A percentile compares a stretch with the other conserved stretches of the same genome.
phyloP scores from a whole-genome alignment of 805 yeast genomes.

The Kodamaea laetipori region DNA sequence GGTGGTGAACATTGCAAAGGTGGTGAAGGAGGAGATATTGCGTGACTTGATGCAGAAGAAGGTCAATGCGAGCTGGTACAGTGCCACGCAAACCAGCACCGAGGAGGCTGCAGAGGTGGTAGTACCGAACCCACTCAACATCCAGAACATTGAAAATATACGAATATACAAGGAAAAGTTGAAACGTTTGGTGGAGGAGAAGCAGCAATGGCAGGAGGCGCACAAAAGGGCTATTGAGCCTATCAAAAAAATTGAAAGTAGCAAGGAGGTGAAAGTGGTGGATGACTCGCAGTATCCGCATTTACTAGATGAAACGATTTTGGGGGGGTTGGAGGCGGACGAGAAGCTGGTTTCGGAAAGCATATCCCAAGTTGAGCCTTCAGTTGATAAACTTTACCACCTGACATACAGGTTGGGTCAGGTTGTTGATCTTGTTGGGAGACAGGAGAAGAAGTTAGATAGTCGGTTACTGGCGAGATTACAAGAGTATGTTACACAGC shows the following conservation, averaged over 20 bases:
- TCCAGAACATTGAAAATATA: conserved; percentile 50
- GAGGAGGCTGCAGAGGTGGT: conserved; percentile 31
- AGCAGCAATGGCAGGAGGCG: conserved; percentile 47
- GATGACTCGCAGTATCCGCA: conserved; percentile 16
- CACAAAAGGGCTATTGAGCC: conserved; percentile 23
- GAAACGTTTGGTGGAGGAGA: conserved; percentile 46
- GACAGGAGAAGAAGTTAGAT: conserved; percentile 21
- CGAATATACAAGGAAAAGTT: conserved; percentile 49
- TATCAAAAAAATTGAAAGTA: conserved; percentile 9
- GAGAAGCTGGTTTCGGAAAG: conserved; percentile 16
- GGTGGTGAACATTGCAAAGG: conserved; percentile 55
- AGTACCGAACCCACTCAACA: conserved; percentile 63
- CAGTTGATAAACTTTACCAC: conserved; percentile 42
- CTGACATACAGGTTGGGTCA: conserved; percentile 31
- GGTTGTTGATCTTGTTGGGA: conserved; percentile 26
- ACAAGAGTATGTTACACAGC: conserved; percentile 17
- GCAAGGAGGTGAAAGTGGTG: conserved; percentile 18
- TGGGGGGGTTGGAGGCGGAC: conserved; percentile 15
- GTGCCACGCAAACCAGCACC: conserved; percentile 25
- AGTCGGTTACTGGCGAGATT: conserved; percentile 24
- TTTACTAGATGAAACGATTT: conserved; percentile 19
- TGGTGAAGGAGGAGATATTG: conserved; percentile 63
- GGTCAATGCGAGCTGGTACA: conserved; percentile 72
- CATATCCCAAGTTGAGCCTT: conserved; percentile 24
- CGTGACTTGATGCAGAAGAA: conserved; percentile 60